Evolutionary conservation across 2,329 filamentous ascomycete genomes (phyloP).

Genomic region (Cryoendolithus antarcticus): DNA sequence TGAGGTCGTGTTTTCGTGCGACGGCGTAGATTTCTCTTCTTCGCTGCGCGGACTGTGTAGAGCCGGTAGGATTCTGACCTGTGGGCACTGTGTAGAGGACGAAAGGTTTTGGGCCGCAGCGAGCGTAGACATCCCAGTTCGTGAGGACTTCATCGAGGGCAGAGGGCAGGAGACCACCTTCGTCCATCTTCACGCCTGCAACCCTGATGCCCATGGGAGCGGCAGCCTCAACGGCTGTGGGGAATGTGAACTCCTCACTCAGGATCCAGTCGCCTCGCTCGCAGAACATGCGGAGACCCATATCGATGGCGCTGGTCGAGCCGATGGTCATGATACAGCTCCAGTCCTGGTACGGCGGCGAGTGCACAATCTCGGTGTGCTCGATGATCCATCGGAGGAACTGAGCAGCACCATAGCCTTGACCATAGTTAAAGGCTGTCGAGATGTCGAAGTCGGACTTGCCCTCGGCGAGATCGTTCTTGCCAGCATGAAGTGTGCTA

Average conservation of each 20-base stretch:
- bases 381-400: constrained; percentile 84
- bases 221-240: constrained; percentile 57
- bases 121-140: constrained; percentile 49
- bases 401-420: constrained; percentile 74
- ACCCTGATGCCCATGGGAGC: constrained; percentile 50
- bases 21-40: constrained; percentile 63
- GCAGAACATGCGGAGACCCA: constrained; percentile 70
- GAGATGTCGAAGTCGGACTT: constrained; percentile 61
- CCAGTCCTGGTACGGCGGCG: constrained; percentile 87
- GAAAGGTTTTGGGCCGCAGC: constrained; percentile 51
- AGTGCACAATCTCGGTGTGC: constrained; percentile 83
- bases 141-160: constrained; percentile 50
- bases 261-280: constrained; percentile 64
- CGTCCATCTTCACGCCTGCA: constrained; percentile 52
- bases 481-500: constrained; percentile 52
- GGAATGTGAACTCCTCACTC: constrained; percentile 86
- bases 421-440: constrained; percentile 86
- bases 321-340: constrained; percentile 70
- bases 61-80: constrained; percentile 83
- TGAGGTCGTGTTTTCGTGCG: constrained; percentile 71
- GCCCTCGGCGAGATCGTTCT: constrained; percentile 64
- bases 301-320: constrained; percentile 75
- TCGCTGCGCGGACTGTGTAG: constrained; percentile 59
- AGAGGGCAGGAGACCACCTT: constrained; percentile 50
- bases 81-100: constrained; percentile 63